These are phyloP conservation scores for Potentilla sterilis DNA, from an alignment of 306 rosid genomes.

Conservation along the genomic window DNA sequence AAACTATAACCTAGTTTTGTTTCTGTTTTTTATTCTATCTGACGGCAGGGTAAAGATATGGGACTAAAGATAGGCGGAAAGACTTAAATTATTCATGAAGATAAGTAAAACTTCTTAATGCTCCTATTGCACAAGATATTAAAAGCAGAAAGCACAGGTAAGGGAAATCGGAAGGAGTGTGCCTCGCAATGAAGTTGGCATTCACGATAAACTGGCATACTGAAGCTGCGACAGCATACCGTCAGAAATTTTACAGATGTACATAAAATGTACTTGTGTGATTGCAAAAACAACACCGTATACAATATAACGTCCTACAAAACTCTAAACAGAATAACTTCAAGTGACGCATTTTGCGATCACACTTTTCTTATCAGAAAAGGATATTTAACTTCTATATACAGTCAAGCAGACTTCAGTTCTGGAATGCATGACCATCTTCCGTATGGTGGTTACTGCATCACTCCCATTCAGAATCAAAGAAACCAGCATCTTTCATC, in stretches of 20 bases:
- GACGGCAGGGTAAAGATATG: no score
- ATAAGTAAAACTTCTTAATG: not conserved
- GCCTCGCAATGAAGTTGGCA: not conserved
- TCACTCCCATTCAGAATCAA: slow-evolving; percentile 84
- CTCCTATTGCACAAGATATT: not conserved
- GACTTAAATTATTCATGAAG: not conserved
- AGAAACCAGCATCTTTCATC: slow-evolving; percentile 98
- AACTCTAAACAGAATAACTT: not conserved
- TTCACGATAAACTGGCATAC: not conserved
- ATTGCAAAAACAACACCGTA: not conserved
- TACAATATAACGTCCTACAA: slow-evolving; percentile 7
- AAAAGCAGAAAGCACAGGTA: not conserved
- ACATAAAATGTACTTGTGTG: not conserved
- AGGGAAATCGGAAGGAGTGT: not conserved
- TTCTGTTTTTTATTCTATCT: no score
- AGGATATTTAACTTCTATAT: not conserved
- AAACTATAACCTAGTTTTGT: no score
- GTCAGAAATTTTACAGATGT: not conserved
- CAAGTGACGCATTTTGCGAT: not conserved
- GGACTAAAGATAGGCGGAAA: no score
- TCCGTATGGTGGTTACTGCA: slow-evolving; percentile 7
- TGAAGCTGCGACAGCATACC: not conserved
- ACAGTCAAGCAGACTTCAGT: slow-evolving; percentile 8
- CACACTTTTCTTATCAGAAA: slow-evolving; percentile 14
- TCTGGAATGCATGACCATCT: not conserved